Conservation (phyloP, 208 protist genomes). For the Trypanosomatidae sp. region DNA sequence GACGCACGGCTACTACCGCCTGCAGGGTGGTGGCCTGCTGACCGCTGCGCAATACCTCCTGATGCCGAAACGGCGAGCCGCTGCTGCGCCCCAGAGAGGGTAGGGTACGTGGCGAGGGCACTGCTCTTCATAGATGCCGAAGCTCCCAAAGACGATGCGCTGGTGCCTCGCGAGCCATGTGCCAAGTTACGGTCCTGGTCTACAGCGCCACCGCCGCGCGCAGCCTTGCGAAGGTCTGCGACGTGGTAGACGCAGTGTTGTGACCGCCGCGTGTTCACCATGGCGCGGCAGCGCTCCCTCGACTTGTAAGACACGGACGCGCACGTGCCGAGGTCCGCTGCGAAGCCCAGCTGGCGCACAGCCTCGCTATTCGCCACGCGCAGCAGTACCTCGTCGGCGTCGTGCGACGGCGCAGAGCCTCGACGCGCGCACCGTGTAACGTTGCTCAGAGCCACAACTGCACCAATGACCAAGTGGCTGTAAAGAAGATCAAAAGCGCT, state of each 20-base stretch:
- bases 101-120: slow-evolving; percentile 8
- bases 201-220: slow-evolving; percentile 17
- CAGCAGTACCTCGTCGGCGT: slow-evolving; percentile 20
- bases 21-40: neutral
- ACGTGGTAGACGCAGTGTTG: slow-evolving; percentile 57
- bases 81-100: neutral
- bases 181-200: neutral
- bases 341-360: slow-evolving; percentile 64
- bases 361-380: slow-evolving; percentile 35
- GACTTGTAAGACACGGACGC: slow-evolving; percentile 33
- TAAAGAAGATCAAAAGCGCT: slow-evolving; percentile 65
- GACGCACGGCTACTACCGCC: neutral
- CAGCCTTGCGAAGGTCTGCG: slow-evolving; percentile 42
- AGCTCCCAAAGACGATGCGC: neutral
- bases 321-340: slow-evolving; percentile 64
- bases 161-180: neutral
- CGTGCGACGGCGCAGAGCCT: neutral
- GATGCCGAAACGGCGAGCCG: neutral
- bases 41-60: neutral
- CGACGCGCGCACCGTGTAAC: slow-evolving; percentile 28
- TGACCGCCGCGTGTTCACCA: slow-evolving; percentile 52
- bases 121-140: slow-evolving; percentile 6
- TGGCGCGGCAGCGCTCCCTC: slow-evolving; percentile 46
- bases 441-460: slow-evolving; percentile 59
- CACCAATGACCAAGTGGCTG: slow-evolving; percentile 40